Evolutionary conservation across 306 rosid genomes (phyloP), one percentile per base, ranked within the genome.

Genomic region (Pterocarpus santalinus): DNA sequence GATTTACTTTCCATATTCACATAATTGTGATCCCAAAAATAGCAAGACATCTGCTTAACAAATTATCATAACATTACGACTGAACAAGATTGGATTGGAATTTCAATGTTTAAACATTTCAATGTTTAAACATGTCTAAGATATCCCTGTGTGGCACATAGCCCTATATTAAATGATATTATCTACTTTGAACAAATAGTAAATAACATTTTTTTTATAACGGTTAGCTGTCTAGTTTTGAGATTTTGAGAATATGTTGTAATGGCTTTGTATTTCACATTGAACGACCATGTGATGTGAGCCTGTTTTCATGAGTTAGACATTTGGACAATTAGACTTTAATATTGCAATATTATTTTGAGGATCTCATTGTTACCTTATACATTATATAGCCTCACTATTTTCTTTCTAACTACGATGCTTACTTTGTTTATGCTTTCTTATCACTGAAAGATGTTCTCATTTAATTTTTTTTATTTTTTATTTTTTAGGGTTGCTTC

Each of bases 401-500:
- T 34, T 70, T 51, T 33, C 22, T 65, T 51, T 14, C 16, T 46
- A 63, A 5, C 36, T 30, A 4, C 34, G 22, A 47, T 53, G 43
- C 17, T 28, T 76, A 33, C 7, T 39, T 58, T 47, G 13, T 57
- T 28, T 32, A 1, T 14, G 30, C 32, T 51, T 57, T 47, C 12
- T 52, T 77, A 75, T 60, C 34, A 32, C 63, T 60, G 16, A 30
- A 76, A 46, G 56, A 2, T 30, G n/a, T 64, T 60, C 47, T 7
- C 17, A 33, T 16, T 75, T 10, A 12, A 15, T 52, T 5, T 10
- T 14, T 51, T 61, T 58, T 41, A 3, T 13, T 61, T 43, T 28
- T 80, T 64, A 52, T 52, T 67, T 72, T 81, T 72, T 83, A 90
- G 89, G 91, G 76, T 86, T 83, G 76, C 69, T 84, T 53, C 76